Evolutionary conservation across 2,329 filamentous ascomycete species (phyloP).

Genomic region (Calonectria multiphialidica): DNA sequence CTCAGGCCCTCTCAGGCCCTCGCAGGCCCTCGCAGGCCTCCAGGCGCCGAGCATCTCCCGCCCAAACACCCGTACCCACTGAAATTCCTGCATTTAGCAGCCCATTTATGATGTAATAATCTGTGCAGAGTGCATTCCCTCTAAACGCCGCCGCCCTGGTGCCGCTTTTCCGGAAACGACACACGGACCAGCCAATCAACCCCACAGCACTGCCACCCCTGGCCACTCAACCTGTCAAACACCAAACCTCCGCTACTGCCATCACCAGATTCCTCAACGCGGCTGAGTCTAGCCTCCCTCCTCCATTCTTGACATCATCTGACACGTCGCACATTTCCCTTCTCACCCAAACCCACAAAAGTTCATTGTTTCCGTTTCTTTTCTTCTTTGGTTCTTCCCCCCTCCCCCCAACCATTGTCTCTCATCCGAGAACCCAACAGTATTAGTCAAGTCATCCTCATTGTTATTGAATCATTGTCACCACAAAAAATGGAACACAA

Average conservation of each 20-base stretch:
- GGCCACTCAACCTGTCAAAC: background rate
- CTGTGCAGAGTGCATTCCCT: background rate
- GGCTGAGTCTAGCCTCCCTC: background rate
- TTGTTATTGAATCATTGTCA: background rate
- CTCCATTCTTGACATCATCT: conserved; percentile 6
- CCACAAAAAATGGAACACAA: background rate
- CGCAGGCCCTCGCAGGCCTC: background rate
- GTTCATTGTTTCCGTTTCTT: background rate
- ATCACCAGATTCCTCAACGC: background rate
- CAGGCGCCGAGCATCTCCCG: background rate
- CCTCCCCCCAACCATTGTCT: background rate
- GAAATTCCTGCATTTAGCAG: background rate
- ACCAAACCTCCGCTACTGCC: background rate
- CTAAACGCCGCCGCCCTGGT: background rate
- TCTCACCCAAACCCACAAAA: background rate
- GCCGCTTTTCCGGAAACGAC: conserved; percentile 21
- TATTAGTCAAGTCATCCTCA: too few relatives aligned
- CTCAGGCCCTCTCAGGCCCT: background rate
- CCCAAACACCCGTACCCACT: background rate
- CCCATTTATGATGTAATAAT: conserved; percentile 10
- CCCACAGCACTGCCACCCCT: background rate
- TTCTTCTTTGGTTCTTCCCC: background rate
- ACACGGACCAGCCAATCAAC: conserved; percentile 4
- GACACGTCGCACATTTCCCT: background rate
- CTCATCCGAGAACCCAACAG: background rate